Conservation (phyloP, 2,329 filamentous ascomycete species). For the Trichoderma sp. region DNA sequence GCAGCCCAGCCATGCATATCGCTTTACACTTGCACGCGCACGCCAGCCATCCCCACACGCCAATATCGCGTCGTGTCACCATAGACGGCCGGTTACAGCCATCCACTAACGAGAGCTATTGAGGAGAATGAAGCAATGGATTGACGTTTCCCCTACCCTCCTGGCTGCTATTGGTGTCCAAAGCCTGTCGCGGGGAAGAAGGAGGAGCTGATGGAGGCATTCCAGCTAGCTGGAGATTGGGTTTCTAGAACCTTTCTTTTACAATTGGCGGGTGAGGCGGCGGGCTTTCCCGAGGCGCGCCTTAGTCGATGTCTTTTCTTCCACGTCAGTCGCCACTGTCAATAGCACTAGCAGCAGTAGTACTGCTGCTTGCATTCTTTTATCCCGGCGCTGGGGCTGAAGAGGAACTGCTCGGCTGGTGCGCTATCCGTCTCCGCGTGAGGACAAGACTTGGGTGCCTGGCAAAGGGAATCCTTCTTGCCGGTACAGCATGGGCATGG, state of each 20-base stretch:
- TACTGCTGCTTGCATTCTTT: neutral
- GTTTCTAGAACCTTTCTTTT: slow-evolving; percentile 28
- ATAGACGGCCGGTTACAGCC: slow-evolving; percentile 23
- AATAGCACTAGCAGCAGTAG: neutral
- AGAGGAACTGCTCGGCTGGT: slow-evolving; percentile 3
- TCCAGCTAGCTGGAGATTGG: slow-evolving; percentile 9
- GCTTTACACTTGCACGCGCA: slow-evolving; percentile 13
- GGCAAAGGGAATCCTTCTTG: slow-evolving; percentile 18
- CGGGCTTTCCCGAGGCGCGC: slow-evolving; percentile 16
- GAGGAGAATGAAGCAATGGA: neutral
- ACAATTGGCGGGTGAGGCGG: slow-evolving; percentile 12
- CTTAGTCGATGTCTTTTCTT: neutral
- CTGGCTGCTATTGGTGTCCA: slow-evolving; percentile 8
- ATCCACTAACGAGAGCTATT: slow-evolving; percentile 16
- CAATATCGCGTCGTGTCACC: slow-evolving; percentile 29
- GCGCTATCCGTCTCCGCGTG: slow-evolving; percentile 15
- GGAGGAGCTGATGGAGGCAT: slow-evolving; percentile 15
- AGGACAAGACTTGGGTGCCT: neutral
- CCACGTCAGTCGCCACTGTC: slow-evolving; percentile 1
- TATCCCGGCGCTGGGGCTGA: neutral
- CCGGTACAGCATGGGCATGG: slow-evolving; percentile 10
- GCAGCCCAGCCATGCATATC: slow-evolving; percentile 18
- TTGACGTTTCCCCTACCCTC: slow-evolving; percentile 2
- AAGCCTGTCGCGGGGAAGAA: slow-evolving; percentile 20
- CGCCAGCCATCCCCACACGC: slow-evolving; percentile 24